A percentile compares a stretch with the other conserved stretches of the same genome.
phyloP scores from a whole-genome alignment of 2,329 filamentous ascomycete genomes.

The Penicillium sp. region DNA sequence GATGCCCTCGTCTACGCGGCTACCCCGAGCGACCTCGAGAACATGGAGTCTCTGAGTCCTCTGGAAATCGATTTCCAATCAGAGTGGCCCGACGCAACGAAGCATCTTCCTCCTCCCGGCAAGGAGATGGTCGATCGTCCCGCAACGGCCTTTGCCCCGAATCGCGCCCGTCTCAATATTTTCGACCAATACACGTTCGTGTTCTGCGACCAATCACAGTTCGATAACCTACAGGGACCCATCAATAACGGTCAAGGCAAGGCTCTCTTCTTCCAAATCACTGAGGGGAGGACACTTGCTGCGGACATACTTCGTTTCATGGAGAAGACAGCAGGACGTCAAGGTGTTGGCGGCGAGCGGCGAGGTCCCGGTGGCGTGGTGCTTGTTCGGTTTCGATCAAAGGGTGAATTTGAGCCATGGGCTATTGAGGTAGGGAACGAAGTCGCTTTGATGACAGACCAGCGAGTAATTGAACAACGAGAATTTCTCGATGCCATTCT shows the following conservation, averaged over 20 bases:
- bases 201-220: conserved; percentile 76
- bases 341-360: conserved; percentile 65
- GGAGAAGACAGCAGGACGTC: conserved; percentile 71
- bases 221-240: conserved; percentile 70
- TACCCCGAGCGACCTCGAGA: conserved; percentile 51
- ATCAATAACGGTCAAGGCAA: conserved; percentile 84
- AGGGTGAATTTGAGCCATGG: conserved; percentile 64
- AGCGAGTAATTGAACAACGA: conserved; percentile 82
- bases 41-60: conserved; percentile 53
- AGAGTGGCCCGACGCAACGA: conserved; percentile 73
- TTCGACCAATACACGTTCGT: conserved; percentile 89
- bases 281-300: conserved; percentile 63
- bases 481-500: conserved; percentile 91
- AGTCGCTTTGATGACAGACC: conserved; percentile 72
- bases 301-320: conserved; percentile 79
- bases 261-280: conserved; percentile 66
- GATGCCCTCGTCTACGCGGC: conserved; percentile 68
- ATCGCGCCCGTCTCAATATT: conserved; percentile 64
- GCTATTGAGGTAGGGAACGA: conserved; percentile 67
- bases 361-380: conserved; percentile 70
- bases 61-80: conserved; percentile 79
- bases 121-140: conserved; percentile 73
- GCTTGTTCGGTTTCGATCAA: conserved; percentile 70
- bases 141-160: conserved; percentile 70
- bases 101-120: conserved; percentile 72